Conservation (phyloP, 1,284 basidiomycete species). For the Rhodotorula sp. region DNA sequence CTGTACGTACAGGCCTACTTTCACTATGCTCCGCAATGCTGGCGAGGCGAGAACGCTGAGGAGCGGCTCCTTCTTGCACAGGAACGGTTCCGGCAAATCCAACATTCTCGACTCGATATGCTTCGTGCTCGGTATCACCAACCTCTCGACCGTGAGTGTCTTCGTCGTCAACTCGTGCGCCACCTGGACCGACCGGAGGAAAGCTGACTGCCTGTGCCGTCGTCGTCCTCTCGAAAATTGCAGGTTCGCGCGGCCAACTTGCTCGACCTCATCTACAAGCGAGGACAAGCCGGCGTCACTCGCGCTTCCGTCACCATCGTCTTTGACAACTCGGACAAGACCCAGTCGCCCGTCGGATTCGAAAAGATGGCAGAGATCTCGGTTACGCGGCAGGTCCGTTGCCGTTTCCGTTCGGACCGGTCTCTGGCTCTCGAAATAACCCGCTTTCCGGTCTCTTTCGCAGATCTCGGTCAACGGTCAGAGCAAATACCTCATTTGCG, state of each 20-base stretch:
- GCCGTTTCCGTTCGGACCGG: too few relatives aligned
- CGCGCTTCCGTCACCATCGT: slow-evolving; percentile 98
- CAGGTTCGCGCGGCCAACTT: slow-evolving; percentile 94
- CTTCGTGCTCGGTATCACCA: slow-evolving; percentile 94
- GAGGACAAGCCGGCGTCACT: slow-evolving; percentile 93
- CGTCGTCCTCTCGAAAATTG: background rate
- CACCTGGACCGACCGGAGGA: background rate
- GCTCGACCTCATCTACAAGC: slow-evolving; percentile 96
- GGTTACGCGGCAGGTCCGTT: slow-evolving; percentile 84
- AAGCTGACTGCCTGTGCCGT: background rate
- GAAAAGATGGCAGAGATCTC: slow-evolving; percentile 86
- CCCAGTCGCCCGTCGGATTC: slow-evolving; percentile 80
- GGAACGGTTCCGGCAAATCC: slow-evolving; percentile 69
- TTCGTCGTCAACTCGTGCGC: background rate
- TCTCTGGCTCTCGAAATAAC: background rate
- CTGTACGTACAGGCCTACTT: slow-evolving; percentile 29
- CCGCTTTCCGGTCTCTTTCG: background rate
- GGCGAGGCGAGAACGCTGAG: background rate
- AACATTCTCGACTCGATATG: slow-evolving; percentile 98
- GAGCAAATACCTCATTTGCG: slow-evolving; percentile 96
- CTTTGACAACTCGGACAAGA: slow-evolving; percentile 94
- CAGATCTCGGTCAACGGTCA: slow-evolving; percentile 89
- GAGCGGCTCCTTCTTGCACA: slow-evolving; percentile 1
- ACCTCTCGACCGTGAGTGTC: slow-evolving; percentile 71
- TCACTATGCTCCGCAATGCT: too few relatives aligned